Evolutionary conservation across 768 basidiomycete genomes (phyloP).

Genomic region (Cyclocybe cylindracea): DNA sequence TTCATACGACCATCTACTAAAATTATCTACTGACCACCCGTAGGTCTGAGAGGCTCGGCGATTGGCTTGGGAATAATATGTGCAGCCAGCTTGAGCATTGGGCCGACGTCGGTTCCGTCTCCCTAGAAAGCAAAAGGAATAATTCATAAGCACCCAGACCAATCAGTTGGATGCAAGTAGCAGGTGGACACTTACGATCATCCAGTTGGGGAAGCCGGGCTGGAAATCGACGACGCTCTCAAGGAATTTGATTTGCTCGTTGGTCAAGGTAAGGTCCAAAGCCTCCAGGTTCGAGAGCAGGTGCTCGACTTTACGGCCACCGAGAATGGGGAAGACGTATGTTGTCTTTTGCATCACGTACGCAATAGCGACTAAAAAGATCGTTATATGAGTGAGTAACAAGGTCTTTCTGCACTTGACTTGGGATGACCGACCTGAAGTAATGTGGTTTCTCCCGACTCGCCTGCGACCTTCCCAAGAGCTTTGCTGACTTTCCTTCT

Average conservation of each 20-base stretch:
- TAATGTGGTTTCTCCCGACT: constrained; percentile 47
- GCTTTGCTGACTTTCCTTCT: constrained; percentile 41
- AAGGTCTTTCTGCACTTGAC: no score
- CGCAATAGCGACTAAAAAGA: no score
- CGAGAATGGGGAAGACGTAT: constrained; percentile 53
- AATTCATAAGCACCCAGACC: no score
- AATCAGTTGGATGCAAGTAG: no score
- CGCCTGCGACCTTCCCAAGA: constrained; percentile 47
- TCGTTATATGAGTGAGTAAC: no score
- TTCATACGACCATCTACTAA: no score
- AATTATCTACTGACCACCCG: no score
- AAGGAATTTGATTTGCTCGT: constrained; percentile 45
- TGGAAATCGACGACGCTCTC: constrained; percentile 46
- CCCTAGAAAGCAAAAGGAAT: no score
- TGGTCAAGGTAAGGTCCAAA: constrained; percentile 43
- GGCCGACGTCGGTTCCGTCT: no score
- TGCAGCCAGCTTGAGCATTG: no score
- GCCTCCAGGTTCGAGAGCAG: constrained; percentile 51
- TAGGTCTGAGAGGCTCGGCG: no score
- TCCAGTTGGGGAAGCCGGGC: constrained; percentile 41
- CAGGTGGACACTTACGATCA: constrained; percentile 27
- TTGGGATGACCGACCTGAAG: constrained; percentile 33
- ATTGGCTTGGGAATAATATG: no score
- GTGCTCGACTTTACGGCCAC: constrained; percentile 54
- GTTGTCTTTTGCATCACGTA: constrained; percentile 52